These are phyloP conservation scores for Pseudovirgaria hyperparasitica DNA, from an alignment of 2,329 filamentous ascomycete species.

Conservation along the genomic window DNA sequence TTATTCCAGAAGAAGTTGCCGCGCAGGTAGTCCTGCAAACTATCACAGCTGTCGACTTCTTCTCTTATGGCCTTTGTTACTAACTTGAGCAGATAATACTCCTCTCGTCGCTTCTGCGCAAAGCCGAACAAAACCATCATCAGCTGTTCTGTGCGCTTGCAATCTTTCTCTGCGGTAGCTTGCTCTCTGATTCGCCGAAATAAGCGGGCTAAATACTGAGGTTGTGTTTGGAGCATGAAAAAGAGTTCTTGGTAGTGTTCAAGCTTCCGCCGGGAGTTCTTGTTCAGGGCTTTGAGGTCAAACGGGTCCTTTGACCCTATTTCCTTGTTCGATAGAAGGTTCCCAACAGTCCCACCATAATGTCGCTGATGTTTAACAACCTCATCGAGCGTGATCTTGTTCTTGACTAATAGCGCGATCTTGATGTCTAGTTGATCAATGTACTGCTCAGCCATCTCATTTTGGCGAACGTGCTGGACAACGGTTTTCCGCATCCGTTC, in stretches of 20 bases:
- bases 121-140: conserved; percentile 97
- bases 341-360: conserved; percentile 80
- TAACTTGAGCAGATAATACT: conserved; percentile 90
- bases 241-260: conserved; percentile 97
- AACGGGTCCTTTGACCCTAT: conserved; percentile 85
- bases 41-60: conserved; percentile 62
- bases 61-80: conserved; percentile 72
- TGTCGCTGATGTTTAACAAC: conserved; percentile 95
- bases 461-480: conserved; percentile 91
- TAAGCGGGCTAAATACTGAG: conserved; percentile 80
- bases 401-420: conserved; percentile 94
- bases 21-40: conserved; percentile 72
- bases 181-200: conserved; percentile 76
- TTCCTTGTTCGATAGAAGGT: conserved; percentile 74
- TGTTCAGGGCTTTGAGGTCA: conserved; percentile 94
- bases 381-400: conserved; percentile 97
- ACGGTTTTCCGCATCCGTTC: conserved; percentile 90
- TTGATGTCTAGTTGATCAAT: conserved; percentile 98
- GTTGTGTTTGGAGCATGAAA: conserved; percentile 92
- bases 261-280: conserved; percentile 86
- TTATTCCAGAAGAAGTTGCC: conserved; percentile 91
- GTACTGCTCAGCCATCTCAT: conserved; percentile 94
- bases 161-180: conserved; percentile 79
- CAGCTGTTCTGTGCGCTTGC: conserved; percentile 80
- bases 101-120: conserved; percentile 89